Conservation (phyloP, 306 rosid genomes). For the Echinosophora koreensis region DNA sequence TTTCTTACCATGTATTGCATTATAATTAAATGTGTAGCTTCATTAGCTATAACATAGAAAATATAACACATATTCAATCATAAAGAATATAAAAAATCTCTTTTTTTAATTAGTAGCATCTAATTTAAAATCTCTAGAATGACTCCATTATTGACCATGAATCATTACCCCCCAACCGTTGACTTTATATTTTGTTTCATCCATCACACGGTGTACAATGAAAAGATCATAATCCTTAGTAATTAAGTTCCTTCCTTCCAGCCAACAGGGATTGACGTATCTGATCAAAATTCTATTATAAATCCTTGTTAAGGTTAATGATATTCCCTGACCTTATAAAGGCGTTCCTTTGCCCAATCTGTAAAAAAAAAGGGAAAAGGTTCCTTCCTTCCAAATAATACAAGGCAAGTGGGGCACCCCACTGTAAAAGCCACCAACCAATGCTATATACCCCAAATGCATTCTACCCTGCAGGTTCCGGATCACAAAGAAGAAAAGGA, state of each 20-base stretch:
- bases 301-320: no score
- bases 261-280: no score
- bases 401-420: constrained; percentile 50
- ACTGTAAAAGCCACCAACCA: constrained; percentile 38
- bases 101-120: no score
- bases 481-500: constrained; percentile 59
- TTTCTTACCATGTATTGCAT: neutral
- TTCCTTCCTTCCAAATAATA: neutral
- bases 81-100: no score
- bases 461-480: constrained; percentile 30
- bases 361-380: no score
- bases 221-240: neutral
- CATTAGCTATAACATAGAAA: no score
- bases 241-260: neutral
- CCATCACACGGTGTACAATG: neutral
- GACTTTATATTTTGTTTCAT: neutral
- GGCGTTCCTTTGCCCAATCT: no score
- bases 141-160: constrained; percentile 37
- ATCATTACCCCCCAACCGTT: constrained; percentile 33
- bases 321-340: no score
- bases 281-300: no score
- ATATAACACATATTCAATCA: no score
- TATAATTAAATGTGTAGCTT: no score
- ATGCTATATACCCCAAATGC: constrained; percentile 26
- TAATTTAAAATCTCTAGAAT: no score